Conservation (phyloP, 441 rosid genomes). For the Viola pubescens region DNA sequence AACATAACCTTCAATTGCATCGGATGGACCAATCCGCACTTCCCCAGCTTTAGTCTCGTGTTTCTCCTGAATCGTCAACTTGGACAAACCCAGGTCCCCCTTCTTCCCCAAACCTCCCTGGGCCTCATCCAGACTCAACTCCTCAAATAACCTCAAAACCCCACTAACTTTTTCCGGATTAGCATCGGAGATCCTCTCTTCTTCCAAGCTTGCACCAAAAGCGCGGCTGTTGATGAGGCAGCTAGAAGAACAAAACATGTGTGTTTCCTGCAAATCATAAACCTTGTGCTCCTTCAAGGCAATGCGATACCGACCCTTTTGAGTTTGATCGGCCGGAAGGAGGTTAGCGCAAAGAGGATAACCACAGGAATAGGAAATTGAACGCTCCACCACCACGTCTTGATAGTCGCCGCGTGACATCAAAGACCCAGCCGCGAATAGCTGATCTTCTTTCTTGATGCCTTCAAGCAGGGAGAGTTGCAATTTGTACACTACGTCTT, state of each 20-base stretch:
- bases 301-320: conserved; percentile 55
- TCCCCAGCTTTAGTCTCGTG: conserved; percentile 26
- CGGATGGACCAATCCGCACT: conserved; percentile 54
- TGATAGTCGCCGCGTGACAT: conserved; percentile 58
- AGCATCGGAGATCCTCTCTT: conserved; percentile 41
- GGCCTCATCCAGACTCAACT: conserved; percentile 18
- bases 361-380: conserved; percentile 55
- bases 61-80: conserved; percentile 57
- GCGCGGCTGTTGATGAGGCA: conserved; percentile 54
- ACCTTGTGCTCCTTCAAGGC: conserved; percentile 70
- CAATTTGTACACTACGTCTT: conserved; percentile 47
- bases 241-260: conserved; percentile 53
- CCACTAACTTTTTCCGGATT: conserved; percentile 36
- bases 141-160: conserved; percentile 39
- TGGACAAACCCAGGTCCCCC: conserved; percentile 41
- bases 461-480: conserved; percentile 64
- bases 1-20: conserved; percentile 86
- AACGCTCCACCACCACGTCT: conserved; percentile 67
- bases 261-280: conserved; percentile 54
- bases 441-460: conserved; percentile 42
- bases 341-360: conserved; percentile 55
- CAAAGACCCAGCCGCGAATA: conserved; percentile 49
- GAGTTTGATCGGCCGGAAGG: conserved; percentile 40
- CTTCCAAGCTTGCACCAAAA: conserved; percentile 42
- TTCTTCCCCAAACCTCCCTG: conserved; percentile 23